Percentiles rank a stretch among this genome's conserved stretches.
These are phyloP conservation scores for Atkinsonella texensis DNA, from an alignment of 2,329 filamentous ascomycete genomes.

Conservation along the genomic window DNA sequence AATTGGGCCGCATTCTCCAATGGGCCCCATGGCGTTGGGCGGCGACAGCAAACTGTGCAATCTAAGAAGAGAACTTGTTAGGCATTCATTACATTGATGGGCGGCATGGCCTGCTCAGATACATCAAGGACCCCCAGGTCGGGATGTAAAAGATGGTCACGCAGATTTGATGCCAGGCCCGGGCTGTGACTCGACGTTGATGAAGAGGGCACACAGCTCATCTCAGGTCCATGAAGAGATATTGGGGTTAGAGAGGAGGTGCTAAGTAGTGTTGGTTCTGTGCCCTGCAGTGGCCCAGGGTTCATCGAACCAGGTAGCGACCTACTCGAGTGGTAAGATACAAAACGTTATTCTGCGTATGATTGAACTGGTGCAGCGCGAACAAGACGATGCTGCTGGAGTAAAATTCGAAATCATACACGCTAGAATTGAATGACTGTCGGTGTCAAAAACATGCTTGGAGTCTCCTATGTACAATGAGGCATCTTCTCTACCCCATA, in stretches of 20 bases:
- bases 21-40: conserved; percentile 62
- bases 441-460: background rate
- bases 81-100: conserved; percentile 70
- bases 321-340: conserved; percentile 38
- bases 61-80: conserved; percentile 57
- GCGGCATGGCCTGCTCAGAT: conserved; percentile 52
- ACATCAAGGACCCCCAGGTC: conserved; percentile 50
- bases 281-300: conserved; percentile 53
- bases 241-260: conserved; percentile 29
- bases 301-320: conserved; percentile 57
- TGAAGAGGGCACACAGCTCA: conserved; percentile 34
- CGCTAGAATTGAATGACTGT: background rate
- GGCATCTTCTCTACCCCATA: background rate
- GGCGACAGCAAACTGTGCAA: conserved; percentile 56
- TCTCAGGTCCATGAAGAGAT: no score
- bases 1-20: conserved; percentile 60
- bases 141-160: conserved; percentile 54
- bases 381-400: background rate
- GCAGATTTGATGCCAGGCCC: conserved; percentile 46
- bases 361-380: background rate
- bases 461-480: background rate
- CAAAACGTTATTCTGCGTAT: background rate
- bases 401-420: background rate
- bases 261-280: conserved; percentile 41
- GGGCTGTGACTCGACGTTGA: conserved; percentile 58